Percentiles rank a stretch among this genome's conserved stretches.
Evolutionary conservation across 176 grass and related monocot genomes (phyloP).

Genomic region (Cenchrus purpureus): DNA sequence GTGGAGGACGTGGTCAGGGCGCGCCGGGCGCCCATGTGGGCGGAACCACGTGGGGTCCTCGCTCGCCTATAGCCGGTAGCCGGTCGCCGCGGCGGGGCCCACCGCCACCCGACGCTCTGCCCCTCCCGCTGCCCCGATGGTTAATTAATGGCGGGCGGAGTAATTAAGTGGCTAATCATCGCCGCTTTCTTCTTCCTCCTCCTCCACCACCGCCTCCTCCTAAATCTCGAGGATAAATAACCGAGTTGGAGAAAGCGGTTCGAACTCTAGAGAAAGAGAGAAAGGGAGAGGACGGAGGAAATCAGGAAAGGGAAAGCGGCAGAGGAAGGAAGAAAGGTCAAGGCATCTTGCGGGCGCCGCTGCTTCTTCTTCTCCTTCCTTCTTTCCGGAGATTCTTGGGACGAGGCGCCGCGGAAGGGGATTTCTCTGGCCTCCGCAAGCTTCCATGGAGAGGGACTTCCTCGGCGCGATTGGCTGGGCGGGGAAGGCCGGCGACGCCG

Average conservation of each 20-base stretch:
- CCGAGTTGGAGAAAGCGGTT: neutral
- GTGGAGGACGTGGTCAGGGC: neutral
- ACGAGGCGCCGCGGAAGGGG: neutral
- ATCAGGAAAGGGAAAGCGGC: neutral
- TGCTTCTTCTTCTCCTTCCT: neutral
- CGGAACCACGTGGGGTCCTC: neutral
- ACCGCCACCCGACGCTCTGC: neutral
- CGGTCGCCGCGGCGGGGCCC: constrained; percentile 27
- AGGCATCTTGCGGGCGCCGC: constrained; percentile 4
- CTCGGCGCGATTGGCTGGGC: constrained; percentile 58
- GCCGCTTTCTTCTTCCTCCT: neutral
- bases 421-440: neutral
- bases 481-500: constrained; percentile 19
- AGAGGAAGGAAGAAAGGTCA: constrained; percentile 15
- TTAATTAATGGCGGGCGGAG: neutral
- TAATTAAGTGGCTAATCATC: constrained; percentile 47
- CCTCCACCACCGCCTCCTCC: neutral
- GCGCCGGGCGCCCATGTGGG: neutral
- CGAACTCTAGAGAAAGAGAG: neutral
- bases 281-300: neutral
- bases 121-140: neutral
- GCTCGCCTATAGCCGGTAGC: neutral
- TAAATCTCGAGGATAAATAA: constrained; percentile 55
- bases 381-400: constrained; percentile 9
- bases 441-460: constrained; percentile 82